These are phyloP conservation scores for Solanum tacnaense DNA, from an alignment of 257 asterid species.

Conservation along the genomic window DNA sequence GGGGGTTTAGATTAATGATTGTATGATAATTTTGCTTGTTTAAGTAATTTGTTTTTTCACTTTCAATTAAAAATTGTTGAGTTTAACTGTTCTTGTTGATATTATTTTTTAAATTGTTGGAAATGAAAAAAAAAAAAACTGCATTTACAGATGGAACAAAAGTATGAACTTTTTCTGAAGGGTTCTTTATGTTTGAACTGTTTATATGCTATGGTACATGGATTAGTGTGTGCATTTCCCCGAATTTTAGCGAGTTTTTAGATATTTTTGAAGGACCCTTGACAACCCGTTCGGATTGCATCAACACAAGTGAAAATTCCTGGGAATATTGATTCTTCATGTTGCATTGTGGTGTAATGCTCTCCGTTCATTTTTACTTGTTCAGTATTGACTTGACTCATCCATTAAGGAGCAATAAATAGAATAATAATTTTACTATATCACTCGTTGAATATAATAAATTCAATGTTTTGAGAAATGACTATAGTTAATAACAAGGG, in stretches of 20 bases:
- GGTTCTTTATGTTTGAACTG: not conserved
- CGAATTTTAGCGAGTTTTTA: not conserved
- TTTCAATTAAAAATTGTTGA: not conserved
- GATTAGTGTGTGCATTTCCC: not conserved
- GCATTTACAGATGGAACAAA: not conserved
- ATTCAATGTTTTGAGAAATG: not conserved
- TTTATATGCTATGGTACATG: not conserved
- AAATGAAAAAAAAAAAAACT: not conserved
- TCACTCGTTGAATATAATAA: not conserved
- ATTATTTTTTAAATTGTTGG: not conserved
- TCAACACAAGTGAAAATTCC: not conserved
- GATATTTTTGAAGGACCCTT: not conserved
- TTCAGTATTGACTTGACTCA: not conserved
- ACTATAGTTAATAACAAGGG: not conserved
- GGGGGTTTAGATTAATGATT: not conserved
- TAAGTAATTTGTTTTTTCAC: not conserved
- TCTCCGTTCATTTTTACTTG: not conserved
- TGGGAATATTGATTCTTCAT: not conserved
- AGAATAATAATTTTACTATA: not conserved
- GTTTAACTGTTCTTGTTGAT: not conserved
- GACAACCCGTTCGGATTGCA: not conserved
- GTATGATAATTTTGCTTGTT: not conserved
- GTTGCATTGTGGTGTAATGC: not conserved
- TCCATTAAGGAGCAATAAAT: not conserved
- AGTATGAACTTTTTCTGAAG: not conserved